These are phyloP conservation scores for Heritiera fomes DNA, from an alignment of 345 rosid species.

Conservation along the genomic window DNA sequence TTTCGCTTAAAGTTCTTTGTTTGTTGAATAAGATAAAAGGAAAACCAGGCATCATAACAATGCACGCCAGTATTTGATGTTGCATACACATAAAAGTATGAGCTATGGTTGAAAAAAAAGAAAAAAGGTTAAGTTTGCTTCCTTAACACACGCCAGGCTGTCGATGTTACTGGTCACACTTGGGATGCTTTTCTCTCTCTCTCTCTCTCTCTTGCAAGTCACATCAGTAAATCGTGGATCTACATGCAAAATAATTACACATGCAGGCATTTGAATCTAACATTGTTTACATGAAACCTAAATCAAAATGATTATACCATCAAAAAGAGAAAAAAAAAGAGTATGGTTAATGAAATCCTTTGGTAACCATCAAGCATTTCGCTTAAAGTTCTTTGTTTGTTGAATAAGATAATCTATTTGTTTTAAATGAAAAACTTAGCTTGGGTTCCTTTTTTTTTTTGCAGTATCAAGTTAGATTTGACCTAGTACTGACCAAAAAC, in stretches of 20 bases:
- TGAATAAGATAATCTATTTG: not conserved
- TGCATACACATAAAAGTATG: not conserved
- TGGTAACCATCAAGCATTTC: not conserved
- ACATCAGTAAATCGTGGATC: not conserved
- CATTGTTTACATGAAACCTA: not conserved
- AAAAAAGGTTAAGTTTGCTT: not conserved
- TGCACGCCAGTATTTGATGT: not conserved
- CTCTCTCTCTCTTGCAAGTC: not conserved
- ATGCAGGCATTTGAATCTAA: not conserved
- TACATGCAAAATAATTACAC: not conserved
- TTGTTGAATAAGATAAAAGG: not conserved
- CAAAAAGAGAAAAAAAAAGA: not conserved
- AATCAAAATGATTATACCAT: not conserved
- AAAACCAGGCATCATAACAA: not conserved
- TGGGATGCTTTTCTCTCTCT: not conserved
- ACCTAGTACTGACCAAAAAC: conserved; percentile 44
- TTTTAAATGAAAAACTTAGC: not conserved
- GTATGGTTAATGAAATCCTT: not conserved
- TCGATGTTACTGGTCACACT: not conserved
- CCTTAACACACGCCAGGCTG: conserved; percentile 4
- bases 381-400: not conserved
- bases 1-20: not conserved
- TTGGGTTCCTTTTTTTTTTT: not conserved
- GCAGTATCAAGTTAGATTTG: not conserved
- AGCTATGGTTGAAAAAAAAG: not conserved